These are phyloP conservation scores for Daldinia caldariorum DNA, from an alignment of 495 filamentous ascomycete genomes.

Conservation along the genomic window DNA sequence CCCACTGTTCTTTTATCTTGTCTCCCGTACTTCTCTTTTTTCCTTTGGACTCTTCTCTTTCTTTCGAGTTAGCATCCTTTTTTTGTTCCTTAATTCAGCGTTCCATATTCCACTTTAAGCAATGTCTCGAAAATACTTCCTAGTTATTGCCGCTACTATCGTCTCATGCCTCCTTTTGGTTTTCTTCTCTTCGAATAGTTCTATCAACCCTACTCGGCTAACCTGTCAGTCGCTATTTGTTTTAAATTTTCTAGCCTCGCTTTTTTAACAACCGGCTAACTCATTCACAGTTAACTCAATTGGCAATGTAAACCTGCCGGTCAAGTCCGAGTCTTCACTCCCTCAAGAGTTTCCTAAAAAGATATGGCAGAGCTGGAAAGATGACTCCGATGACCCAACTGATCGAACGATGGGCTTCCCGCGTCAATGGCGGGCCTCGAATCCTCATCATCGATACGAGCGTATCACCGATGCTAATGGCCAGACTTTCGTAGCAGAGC, in stretches of 20 bases:
- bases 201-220: neutral
- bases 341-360: slow-evolving; percentile 23
- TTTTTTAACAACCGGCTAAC: neutral
- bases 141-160: slow-evolving; percentile 1
- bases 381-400: slow-evolving; percentile 29
- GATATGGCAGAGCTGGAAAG: slow-evolving; percentile 38
- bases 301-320: neutral
- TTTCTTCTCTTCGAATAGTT: slow-evolving; percentile 9
- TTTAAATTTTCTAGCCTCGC: neutral
- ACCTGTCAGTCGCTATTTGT: slow-evolving; percentile 2
- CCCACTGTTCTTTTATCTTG: neutral
- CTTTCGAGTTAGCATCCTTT: neutral
- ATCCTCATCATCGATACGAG: slow-evolving; percentile 51
- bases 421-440: slow-evolving; percentile 43
- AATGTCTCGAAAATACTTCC: slow-evolving; percentile 16
- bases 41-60: neutral
- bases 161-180: slow-evolving; percentile 2
- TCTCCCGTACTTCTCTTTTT: neutral
- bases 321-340: neutral
- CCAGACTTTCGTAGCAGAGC: slow-evolving; percentile 47
- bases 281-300: neutral
- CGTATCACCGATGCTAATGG: slow-evolving; percentile 50
- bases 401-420: slow-evolving; percentile 23
- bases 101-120: neutral
- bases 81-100: neutral